Conservation (phyloP, 345 rosid species). For the Raphanus raphanistrum region DNA sequence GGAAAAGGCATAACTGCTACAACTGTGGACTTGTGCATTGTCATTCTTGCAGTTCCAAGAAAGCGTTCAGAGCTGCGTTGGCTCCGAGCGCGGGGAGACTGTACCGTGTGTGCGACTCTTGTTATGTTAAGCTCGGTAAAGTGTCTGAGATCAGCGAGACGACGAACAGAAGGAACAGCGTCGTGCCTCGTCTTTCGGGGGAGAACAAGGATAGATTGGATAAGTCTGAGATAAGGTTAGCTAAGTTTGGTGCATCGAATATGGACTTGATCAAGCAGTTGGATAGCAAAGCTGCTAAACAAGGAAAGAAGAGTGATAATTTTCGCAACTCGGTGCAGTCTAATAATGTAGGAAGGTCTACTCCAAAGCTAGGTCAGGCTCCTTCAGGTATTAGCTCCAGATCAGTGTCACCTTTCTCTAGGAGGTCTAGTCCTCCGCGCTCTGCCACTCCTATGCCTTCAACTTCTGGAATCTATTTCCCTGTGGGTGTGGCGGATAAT, state of each 20-base stretch:
- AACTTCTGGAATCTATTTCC: slow-evolving; percentile 85
- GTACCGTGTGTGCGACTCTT: slow-evolving; percentile 91
- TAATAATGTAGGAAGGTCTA: slow-evolving; percentile 49
- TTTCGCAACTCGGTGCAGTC: slow-evolving; percentile 67
- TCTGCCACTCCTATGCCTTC: slow-evolving; percentile 95
- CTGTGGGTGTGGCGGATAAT: slow-evolving; percentile 78
- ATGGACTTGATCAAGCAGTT: slow-evolving; percentile 91
- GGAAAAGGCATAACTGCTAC: slow-evolving; percentile 96
- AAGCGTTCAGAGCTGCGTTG: slow-evolving; percentile 78
- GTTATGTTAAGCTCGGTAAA: slow-evolving; percentile 75
- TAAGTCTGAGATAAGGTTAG: slow-evolving; percentile 76
- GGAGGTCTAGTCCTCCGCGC: slow-evolving; percentile 96
- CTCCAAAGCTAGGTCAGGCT: slow-evolving; percentile 70
- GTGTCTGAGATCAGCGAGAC: slow-evolving; percentile 63
- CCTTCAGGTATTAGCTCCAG: slow-evolving; percentile 86
- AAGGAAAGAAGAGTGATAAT: slow-evolving; percentile 79
- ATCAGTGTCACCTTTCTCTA: slow-evolving; percentile 93
- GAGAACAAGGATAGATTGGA: slow-evolving; percentile 90
- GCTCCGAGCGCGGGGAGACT: slow-evolving; percentile 88
- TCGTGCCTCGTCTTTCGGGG: slow-evolving; percentile 84
- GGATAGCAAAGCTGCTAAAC: slow-evolving; percentile 93
- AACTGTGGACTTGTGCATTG: slow-evolving; percentile 98
- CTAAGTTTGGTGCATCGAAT: slow-evolving; percentile 69
- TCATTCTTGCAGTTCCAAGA: slow-evolving; percentile 94
- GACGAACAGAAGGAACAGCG: slow-evolving; percentile 54